Percentiles rank a stretch among this genome's conserved stretches.
phyloP scores from a whole-genome alignment of 1,139 yeast genomes.

The Magnusiomyces sp. region DNA sequence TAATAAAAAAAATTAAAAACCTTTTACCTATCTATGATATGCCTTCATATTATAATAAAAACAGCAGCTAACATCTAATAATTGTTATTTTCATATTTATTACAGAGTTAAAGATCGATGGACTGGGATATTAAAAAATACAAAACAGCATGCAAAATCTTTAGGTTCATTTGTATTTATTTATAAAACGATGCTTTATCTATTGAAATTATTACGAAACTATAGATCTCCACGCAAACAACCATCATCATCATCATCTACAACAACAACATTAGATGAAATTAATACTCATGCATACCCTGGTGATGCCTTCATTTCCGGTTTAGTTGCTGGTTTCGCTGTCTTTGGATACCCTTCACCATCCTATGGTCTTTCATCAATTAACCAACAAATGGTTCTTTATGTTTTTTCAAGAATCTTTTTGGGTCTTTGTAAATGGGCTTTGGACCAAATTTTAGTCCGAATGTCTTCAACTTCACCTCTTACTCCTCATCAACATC shows the following conservation, averaged over 20 bases:
- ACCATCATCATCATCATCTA: not conserved
- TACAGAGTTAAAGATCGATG: slow-evolving; percentile 35
- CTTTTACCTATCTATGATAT: no score
- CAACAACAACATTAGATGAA: slow-evolving; percentile 19
- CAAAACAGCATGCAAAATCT: slow-evolving; percentile 58
- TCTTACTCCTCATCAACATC: not conserved
- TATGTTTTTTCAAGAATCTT: slow-evolving; percentile 54
- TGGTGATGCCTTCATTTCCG: slow-evolving; percentile 49
- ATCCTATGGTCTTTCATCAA: slow-evolving; percentile 25
- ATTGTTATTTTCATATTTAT: no score
- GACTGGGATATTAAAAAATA: slow-evolving; percentile 45
- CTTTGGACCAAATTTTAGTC: slow-evolving; percentile 10
- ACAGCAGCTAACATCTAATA: no score
- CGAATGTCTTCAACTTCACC: not conserved
- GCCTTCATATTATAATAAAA: no score
- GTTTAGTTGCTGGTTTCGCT: slow-evolving; percentile 53
- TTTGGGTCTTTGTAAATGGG: slow-evolving; percentile 45
- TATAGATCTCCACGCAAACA: not conserved
- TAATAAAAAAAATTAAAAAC: no score
- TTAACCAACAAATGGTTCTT: slow-evolving; percentile 48
- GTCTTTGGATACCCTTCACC: slow-evolving; percentile 50
- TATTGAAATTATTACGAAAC: slow-evolving; percentile 19
- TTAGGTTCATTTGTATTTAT: slow-evolving; percentile 59
- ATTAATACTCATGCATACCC: slow-evolving; percentile 21
- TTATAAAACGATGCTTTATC: slow-evolving; percentile 39